Evolutionary conservation across 1,284 basidiomycete species (phyloP).

Genomic region (Ceratobasidium sp.): DNA sequence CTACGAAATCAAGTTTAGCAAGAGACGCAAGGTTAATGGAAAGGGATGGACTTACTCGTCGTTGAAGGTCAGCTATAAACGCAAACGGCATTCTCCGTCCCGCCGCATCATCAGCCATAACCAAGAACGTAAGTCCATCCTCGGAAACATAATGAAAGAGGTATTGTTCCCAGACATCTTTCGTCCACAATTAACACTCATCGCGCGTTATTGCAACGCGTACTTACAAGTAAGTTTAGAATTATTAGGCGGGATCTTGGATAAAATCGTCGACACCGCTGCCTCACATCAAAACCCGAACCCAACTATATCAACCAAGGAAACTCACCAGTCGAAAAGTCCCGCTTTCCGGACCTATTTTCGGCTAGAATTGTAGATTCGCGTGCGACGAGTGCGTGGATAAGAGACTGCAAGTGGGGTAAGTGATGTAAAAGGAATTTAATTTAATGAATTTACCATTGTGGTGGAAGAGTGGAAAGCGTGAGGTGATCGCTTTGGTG

Average conservation of each 20-base stretch:
- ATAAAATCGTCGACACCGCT: slow-evolving; percentile 90
- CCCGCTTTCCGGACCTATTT: slow-evolving; percentile 74
- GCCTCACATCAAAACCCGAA: slow-evolving; percentile 29
- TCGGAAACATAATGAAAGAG: slow-evolving; percentile 95
- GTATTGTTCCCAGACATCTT: slow-evolving; percentile 90
- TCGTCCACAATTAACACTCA: not conserved
- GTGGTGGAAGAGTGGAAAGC: too few relatives aligned
- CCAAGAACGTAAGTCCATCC: slow-evolving; percentile 83
- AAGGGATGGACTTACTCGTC: slow-evolving; percentile 55
- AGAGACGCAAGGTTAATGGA: too few relatives aligned
- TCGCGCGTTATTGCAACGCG: not conserved
- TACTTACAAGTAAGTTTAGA: slow-evolving; percentile 81
- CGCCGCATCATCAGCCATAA: slow-evolving; percentile 90
- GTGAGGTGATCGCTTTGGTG: too few relatives aligned
- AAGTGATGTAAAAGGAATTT: not conserved
- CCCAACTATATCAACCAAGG: slow-evolving; percentile 10
- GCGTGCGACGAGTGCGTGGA: slow-evolving; percentile 86
- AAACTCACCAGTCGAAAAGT: slow-evolving; percentile 79
- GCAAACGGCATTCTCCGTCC: slow-evolving; percentile 92
- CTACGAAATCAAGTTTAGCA: slow-evolving; percentile 46
- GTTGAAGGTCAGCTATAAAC: slow-evolving; percentile 86
- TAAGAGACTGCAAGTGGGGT: slow-evolving; percentile 52
- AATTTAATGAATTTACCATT: not conserved
- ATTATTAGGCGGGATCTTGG: slow-evolving; percentile 92
- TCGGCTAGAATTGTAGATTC: slow-evolving; percentile 81